Conservation (phyloP, 1,284 basidiomycete genomes). For the Sporisorium sorghi region DNA sequence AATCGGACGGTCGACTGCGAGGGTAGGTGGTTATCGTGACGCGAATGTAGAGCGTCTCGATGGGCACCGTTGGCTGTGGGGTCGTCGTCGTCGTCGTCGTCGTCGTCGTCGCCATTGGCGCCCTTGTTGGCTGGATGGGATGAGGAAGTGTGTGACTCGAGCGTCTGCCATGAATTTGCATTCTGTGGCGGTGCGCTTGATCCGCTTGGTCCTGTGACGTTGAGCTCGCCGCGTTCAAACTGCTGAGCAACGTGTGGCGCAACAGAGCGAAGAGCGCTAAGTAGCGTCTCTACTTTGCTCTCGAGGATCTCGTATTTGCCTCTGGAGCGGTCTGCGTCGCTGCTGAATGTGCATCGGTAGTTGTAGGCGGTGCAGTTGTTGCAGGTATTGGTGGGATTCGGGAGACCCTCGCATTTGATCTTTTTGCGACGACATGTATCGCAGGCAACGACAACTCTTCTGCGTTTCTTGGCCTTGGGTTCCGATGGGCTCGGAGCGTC, state of each 20-base stretch:
- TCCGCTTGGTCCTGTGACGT: conserved; percentile 38
- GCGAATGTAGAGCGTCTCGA: conserved; percentile 5
- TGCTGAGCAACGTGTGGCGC: conserved; percentile 58
- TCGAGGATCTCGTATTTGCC: conserved; percentile 67
- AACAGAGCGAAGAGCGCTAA: conserved; percentile 55
- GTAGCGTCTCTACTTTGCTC: conserved; percentile 59
- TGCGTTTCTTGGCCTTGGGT: conserved; percentile 42
- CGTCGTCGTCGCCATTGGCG: conserved; percentile 10
- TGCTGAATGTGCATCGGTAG: conserved; percentile 58
- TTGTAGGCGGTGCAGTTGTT: conserved; percentile 59
- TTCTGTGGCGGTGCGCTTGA: conserved; percentile 50
- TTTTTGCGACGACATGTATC: conserved; percentile 64
- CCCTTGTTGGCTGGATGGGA: not conserved
- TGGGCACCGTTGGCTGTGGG: not conserved
- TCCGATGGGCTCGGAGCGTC: conserved; percentile 22
- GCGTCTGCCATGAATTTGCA: conserved; percentile 38
- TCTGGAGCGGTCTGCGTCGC: conserved; percentile 51
- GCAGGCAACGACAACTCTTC: conserved; percentile 61
- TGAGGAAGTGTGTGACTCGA: conserved; percentile 19
- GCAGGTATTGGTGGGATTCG: conserved; percentile 55
- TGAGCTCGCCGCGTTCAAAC: conserved; percentile 58
- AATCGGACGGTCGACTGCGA: conserved; percentile 22
- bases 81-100: conserved; percentile 4
- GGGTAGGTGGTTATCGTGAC: conserved; percentile 21
- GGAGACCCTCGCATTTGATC: conserved; percentile 61